A percentile compares a stretch with the other conserved stretches of the same genome.
Evolutionary conservation across 345 rosid species (phyloP).

Genomic region (Eucalyptus cloeziana): DNA sequence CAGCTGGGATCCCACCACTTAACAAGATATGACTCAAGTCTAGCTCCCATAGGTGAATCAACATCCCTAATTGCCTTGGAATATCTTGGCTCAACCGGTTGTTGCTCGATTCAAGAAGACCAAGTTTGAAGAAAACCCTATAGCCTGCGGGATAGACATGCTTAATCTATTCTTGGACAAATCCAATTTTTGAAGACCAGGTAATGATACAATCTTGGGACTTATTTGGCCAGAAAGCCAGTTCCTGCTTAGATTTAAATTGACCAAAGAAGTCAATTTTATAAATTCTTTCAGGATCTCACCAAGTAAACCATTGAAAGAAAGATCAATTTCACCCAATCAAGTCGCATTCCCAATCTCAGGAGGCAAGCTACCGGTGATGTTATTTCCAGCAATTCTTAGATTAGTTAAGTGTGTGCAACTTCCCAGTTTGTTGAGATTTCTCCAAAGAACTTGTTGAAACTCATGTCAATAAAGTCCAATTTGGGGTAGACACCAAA

Average conservation of each 20-base stretch:
- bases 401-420: not conserved
- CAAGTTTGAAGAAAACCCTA: not conserved
- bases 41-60: not conserved
- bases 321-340: not conserved
- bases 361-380: not conserved
- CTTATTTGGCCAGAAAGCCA: not conserved
- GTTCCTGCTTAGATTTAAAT: conserved; percentile 2
- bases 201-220: not conserved
- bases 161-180: not conserved
- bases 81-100: conserved; percentile 5
- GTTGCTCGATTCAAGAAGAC: conserved; percentile 5
- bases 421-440: conserved; percentile 10
- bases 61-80: not conserved
- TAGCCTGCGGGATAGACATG: not conserved
- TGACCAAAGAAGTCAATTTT: not conserved
- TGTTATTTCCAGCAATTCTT: not conserved
- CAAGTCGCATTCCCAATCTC: not conserved
- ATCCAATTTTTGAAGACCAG: not conserved
- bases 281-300: conserved; percentile 10
- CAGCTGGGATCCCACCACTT: conserved; percentile 7
- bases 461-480: conserved; percentile 3
- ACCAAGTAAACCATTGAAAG: not conserved
- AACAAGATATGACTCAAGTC: not conserved
- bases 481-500: not conserved
- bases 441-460: conserved; percentile 9